Conservation (phyloP, 2,329 filamentous ascomycete genomes). For the Fusarium denticulatum region DNA sequence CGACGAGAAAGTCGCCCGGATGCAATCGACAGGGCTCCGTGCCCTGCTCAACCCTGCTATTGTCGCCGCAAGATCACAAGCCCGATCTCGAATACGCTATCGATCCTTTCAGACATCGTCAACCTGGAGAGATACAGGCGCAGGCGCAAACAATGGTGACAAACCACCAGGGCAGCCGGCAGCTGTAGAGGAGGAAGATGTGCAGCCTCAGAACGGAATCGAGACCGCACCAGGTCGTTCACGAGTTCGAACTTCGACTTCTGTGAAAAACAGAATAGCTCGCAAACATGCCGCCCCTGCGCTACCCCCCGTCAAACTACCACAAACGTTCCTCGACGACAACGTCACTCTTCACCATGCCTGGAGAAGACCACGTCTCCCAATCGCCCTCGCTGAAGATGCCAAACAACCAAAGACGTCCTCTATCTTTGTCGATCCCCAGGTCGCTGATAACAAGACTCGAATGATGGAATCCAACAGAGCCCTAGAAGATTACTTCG, state of each 20-base stretch:
- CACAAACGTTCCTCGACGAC: conserved; percentile 64
- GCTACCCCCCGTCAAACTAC: conserved; percentile 64
- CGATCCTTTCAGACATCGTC: conserved; percentile 38
- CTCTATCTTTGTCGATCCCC: conserved; percentile 42
- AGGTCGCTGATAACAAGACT: conserved; percentile 34
- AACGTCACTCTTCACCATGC: conserved; percentile 54
- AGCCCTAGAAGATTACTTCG: conserved; percentile 47
- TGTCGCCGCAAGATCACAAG: conserved; percentile 38
- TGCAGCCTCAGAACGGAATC: conserved; percentile 42
- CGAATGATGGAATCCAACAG: conserved; percentile 39
- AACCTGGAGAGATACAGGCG: conserved; percentile 28
- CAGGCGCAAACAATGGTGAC: conserved; percentile 38
- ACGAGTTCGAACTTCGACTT: conserved; percentile 38
- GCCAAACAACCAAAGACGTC: conserved; percentile 46
- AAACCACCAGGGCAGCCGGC: conserved; percentile 44
- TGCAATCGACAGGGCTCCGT: conserved; percentile 46
- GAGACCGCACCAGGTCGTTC: conserved; percentile 44
- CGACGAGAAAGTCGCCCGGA: conserved; percentile 44
- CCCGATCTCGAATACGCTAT: conserved; percentile 30
- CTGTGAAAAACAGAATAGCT: conserved; percentile 46
- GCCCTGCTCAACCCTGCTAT: conserved; percentile 44
- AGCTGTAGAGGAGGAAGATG: conserved; percentile 42
- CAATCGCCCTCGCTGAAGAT: conserved; percentile 47
- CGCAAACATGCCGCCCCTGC: conserved; percentile 50
- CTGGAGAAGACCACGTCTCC: conserved; percentile 44